Base-by-base conservation (phyloP, 331 rosid genomes). In the Phaseolus coccineus region DNA sequence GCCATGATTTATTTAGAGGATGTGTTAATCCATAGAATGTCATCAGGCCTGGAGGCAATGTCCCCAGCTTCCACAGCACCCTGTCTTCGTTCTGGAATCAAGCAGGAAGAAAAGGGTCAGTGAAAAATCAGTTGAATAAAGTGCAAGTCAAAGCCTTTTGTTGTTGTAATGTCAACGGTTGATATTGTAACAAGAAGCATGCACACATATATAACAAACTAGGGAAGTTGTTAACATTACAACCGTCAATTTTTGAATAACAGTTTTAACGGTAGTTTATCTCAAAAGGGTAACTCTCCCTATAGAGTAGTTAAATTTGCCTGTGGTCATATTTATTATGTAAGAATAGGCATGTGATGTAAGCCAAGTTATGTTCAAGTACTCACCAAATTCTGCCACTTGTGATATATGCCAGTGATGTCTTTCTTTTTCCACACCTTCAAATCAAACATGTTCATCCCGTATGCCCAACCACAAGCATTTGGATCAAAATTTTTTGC, bases 381-480 rank as follows among this genome's bases (percentile, higher is more conserved):
- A 57, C 97, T 90, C 82, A 96, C 99, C 99, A 93, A 87, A 88
- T 89, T 96, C 89, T 96, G 99, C 99, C 99, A 96, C 85, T 66
- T 93, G 90, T 96, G 99, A 90, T 96, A 96, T 84, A 91, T 90
- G 84, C 98, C 97, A 22, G 99, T 91, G 77, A 96, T 93, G 81
- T 96, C 94, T 79, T 84, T 90, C 88, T 88, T 88, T 84, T 91
- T 93, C 99, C 98, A 96, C 87, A 73, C 99, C 89, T 86, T 90
- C 62, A 96, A 91, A 87, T 96, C 99, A 86, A 96, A 96, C 62
- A 96, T 82, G 84, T 96, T 96, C 99, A 96, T 96, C 44, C 99
- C 99, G 46, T 93, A 96, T 3, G 99, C 99, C 99, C 99, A 96
- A 62, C 99, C 99, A 64, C 99, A 96, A 30, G 98, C 96, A 84